A percentile compares a stretch with the other conserved stretches of the same genome.
phyloP scores from a whole-genome alignment of 805 yeast genomes.

The Nematodospora valgi region DNA sequence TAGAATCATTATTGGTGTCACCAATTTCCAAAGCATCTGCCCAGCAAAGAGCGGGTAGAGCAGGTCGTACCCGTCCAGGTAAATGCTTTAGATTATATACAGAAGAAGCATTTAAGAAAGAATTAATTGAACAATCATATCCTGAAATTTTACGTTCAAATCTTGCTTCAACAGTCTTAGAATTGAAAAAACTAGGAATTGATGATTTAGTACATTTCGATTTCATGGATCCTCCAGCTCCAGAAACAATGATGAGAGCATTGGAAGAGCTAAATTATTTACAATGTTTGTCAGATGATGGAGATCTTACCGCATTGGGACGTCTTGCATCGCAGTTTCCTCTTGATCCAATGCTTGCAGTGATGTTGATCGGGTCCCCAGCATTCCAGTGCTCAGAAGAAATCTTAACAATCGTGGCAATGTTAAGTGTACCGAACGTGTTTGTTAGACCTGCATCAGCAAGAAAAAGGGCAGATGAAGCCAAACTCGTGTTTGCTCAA shows the following conservation, averaged over 20 bases:
- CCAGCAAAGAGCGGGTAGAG: slow-evolving; percentile 99
- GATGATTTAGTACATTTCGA: slow-evolving; percentile 97
- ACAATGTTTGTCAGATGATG: slow-evolving; percentile 88
- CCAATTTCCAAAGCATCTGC: slow-evolving; percentile 98
- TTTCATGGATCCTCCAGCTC: slow-evolving; percentile 99
- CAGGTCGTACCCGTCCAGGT: slow-evolving; percentile 99
- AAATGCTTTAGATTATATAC: slow-evolving; percentile 95
- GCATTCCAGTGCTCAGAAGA: slow-evolving; percentile 86
- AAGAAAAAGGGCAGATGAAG: slow-evolving; percentile 86
- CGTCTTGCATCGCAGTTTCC: slow-evolving; percentile 91
- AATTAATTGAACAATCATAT: slow-evolving; percentile 89
- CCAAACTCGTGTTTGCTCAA: slow-evolving; percentile 82
- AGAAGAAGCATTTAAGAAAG: slow-evolving; percentile 93
- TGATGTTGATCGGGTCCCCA: slow-evolving; percentile 83
- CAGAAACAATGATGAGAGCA: slow-evolving; percentile 99
- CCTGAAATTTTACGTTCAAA: slow-evolving; percentile 94
- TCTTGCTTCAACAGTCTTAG: slow-evolving; percentile 86
- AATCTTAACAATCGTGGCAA: slow-evolving; percentile 80
- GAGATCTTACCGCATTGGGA: slow-evolving; percentile 85
- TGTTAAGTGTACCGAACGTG: slow-evolving; percentile 90
- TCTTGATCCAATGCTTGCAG: slow-evolving; percentile 92
- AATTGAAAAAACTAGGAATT: slow-evolving; percentile 88
- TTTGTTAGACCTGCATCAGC: slow-evolving; percentile 91
- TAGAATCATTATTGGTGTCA: slow-evolving; percentile 88
- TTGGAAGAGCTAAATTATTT: slow-evolving; percentile 90